These are phyloP conservation scores for Leishmania tarentolae DNA, from an alignment of 208 protist species.

Conservation along the genomic window DNA sequence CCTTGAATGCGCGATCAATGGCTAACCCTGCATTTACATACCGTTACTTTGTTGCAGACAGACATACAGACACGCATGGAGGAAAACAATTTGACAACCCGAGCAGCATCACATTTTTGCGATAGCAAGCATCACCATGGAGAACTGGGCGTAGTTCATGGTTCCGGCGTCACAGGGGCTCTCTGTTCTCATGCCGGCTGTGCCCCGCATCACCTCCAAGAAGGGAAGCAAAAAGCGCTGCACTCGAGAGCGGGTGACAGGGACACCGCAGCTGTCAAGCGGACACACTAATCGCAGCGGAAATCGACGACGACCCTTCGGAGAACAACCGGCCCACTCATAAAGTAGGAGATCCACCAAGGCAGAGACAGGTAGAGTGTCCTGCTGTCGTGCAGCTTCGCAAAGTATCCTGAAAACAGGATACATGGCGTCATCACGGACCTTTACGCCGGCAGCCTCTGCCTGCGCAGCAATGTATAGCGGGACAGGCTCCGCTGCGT, in stretches of 20 bases:
- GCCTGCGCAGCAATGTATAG: conserved; percentile 14
- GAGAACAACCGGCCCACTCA: conserved; percentile 26
- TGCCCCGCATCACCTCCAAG: conserved; percentile 26
- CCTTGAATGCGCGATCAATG: neutral
- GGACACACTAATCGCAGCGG: conserved; percentile 29
- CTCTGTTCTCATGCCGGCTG: neutral
- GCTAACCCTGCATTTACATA: neutral
- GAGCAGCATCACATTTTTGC: conserved; percentile 47
- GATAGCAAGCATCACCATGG: conserved; percentile 84
- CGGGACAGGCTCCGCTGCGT: neutral
- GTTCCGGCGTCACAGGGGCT: neutral
- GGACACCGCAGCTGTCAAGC: conserved; percentile 81
- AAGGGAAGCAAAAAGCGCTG: conserved; percentile 34
- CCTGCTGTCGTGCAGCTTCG: conserved; percentile 7
- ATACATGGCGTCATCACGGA: conserved; percentile 18
- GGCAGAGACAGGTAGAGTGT: conserved; percentile 12
- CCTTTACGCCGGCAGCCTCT: conserved; percentile 16
- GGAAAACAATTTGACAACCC: neutral
- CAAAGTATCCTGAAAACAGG: conserved; percentile 26
- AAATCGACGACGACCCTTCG: conserved; percentile 40
- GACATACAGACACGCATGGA: neutral
- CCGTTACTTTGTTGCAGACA: neutral
- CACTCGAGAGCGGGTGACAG: conserved; percentile 34
- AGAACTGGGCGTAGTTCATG: conserved; percentile 87
- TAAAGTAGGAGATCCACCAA: conserved; percentile 30